Base-by-base conservation (phyloP, 495 filamentous ascomycete species). In the Haplographium delicatum region DNA sequence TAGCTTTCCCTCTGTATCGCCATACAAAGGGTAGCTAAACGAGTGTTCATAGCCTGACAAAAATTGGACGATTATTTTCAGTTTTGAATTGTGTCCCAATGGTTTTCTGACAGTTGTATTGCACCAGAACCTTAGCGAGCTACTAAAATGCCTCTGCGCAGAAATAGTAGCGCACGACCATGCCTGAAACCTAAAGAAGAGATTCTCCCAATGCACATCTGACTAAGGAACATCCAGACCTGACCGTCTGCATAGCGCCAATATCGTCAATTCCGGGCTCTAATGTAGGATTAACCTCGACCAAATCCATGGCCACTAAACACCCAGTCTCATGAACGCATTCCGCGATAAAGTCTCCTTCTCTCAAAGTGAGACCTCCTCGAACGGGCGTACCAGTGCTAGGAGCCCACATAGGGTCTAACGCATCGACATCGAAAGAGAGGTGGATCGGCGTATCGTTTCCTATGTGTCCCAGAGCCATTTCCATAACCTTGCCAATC, bases 321-420 rank as follows among this genome's bases (percentile, higher is more conserved):
- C 83, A 89, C 20, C 94, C 94, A 2, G 91, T 96, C 73, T 91
- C 81, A 63, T 95, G 90, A 25, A 99, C 89, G 59, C 84, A 88
- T 70, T 99, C 93, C 59, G 89, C 94, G 68, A 99, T 99, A 72
- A 85, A 99, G 64, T 97, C 94, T 35, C 94, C 93, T 72, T 99
- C 93, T 34, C 93, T 78, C 58, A 99, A 75, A 13, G 94, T 99
- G 67, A 99, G 65, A 0, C 93, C 93, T n/a, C 93, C 93, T 60
- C 94, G 76, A 22, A 99, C 93, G 0, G 93, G 89, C 9, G 93
- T 99, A 15, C 93, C 93, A 0, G 93, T 99, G 67, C 86, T 91
- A 10, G 93, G 94, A 13, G 94, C 94, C 84, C 88, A 91, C 74
- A 90, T 83, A 10, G 93, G 93, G 66, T 99, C 93, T 53, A 99